A percentile compares a stretch with the other conserved stretches of the same genome.
These are phyloP conservation scores for Monilinia polystroma DNA, from an alignment of 2,329 filamentous ascomycete genomes.

Conservation along the genomic window DNA sequence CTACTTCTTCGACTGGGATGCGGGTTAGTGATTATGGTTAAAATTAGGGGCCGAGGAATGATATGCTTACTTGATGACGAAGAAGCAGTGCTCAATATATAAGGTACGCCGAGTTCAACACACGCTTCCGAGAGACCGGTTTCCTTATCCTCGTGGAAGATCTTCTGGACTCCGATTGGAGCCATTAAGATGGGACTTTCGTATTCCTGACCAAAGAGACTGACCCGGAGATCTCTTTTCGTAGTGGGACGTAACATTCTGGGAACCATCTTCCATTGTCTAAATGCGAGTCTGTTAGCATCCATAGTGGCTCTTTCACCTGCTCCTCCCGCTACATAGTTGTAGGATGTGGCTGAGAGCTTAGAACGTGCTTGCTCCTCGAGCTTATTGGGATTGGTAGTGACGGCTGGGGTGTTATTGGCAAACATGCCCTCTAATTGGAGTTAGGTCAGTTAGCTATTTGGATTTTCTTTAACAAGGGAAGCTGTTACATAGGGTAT, in stretches of 20 bases:
- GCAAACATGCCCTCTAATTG: conserved; percentile 48
- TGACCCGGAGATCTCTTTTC: conserved; percentile 35
- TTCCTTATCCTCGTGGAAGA: conserved; percentile 66
- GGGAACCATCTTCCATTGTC: conserved; percentile 61
- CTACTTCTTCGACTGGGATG: conserved; percentile 64
- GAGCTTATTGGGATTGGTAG: conserved; percentile 58
- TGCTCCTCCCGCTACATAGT: conserved; percentile 62
- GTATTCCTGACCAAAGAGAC: conserved; percentile 53
- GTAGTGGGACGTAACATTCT: conserved; percentile 52
- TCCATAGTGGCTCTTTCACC: conserved; percentile 61
- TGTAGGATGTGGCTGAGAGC: conserved; percentile 51
- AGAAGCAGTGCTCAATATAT: conserved; percentile 65
- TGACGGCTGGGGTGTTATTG: conserved; percentile 51
- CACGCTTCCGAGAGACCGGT: conserved; percentile 63
- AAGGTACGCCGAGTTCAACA: conserved; percentile 60
- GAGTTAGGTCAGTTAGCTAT: background rate
- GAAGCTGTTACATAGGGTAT: background rate
- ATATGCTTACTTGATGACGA: conserved; percentile 28
- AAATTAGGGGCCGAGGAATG: background rate
- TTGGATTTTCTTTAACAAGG: background rate
- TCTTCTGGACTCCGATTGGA: conserved; percentile 67
- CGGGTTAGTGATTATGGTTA: background rate
- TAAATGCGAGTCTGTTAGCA: conserved; percentile 64
- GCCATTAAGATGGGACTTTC: conserved; percentile 58
- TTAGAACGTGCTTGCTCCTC: conserved; percentile 53